A percentile compares a stretch with the other conserved stretches of the same genome.
phyloP scores from a whole-genome alignment of 495 filamentous ascomycete species.

The Chaetomium cochliodes region DNA sequence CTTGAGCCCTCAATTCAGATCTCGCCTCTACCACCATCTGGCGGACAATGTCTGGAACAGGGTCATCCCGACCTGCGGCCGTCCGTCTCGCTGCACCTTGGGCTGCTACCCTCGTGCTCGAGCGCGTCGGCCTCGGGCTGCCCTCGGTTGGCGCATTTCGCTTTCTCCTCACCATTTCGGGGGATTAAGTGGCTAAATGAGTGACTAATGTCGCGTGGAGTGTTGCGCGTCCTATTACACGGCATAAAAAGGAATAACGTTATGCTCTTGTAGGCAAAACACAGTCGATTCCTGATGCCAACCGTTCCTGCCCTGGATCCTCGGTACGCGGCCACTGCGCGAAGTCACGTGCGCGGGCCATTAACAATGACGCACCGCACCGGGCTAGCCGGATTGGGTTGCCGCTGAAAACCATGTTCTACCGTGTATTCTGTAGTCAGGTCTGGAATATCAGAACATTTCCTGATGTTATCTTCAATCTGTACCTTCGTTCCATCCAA shows the following conservation, averaged over 20 bases:
- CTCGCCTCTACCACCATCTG: constrained; percentile 27
- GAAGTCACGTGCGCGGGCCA: constrained; percentile 13
- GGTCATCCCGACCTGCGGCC: background rate
- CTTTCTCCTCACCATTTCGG: constrained; percentile 29
- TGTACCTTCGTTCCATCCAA: too few species aligned
- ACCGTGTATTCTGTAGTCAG: too few species aligned
- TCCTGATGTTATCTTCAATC: too few species aligned
- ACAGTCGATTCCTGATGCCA: too few species aligned
- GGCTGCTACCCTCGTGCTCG: constrained; percentile 15
- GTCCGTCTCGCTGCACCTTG: background rate
- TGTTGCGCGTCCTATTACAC: too few species aligned
- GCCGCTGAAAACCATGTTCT: too few species aligned
- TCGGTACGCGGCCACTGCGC: constrained; percentile 10
- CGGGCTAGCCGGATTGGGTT: too few species aligned
- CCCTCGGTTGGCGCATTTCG: constrained; percentile 23
- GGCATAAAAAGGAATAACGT: too few species aligned
- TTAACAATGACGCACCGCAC: background rate
- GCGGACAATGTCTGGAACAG: constrained; percentile 24
- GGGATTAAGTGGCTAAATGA: background rate
- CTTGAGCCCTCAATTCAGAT: background rate
- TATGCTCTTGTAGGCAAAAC: too few species aligned
- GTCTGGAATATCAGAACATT: too few species aligned
- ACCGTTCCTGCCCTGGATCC: background rate
- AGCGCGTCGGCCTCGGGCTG: constrained; percentile 22
- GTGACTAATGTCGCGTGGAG: background rate